phyloP scores from a whole-genome alignment of 192 early-diverging fungal genomes.

The Mortierella alpina region DNA sequence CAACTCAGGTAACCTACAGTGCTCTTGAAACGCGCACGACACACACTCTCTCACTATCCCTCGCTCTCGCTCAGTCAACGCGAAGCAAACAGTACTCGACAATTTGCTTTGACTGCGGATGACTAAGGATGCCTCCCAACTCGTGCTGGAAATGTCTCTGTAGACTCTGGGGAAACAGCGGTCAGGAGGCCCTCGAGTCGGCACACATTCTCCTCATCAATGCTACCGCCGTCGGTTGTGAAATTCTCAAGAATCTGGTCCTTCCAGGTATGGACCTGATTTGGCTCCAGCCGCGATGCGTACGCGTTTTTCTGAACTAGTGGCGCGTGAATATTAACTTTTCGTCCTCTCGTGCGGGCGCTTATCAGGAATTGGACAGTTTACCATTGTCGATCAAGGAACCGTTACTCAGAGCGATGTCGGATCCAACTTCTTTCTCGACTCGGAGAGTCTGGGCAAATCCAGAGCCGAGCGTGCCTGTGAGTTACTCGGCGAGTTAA shows the following conservation, averaged over 20 bases:
- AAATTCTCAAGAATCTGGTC: conserved; percentile 95
- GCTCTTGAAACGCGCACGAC: too few species aligned
- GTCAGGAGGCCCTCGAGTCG: conserved; percentile 87
- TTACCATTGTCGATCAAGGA: conserved; percentile 85
- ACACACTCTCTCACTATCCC: too few species aligned
- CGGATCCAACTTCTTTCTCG: conserved; percentile 95
- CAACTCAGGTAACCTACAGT: conserved; percentile 76
- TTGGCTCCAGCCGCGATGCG: not conserved
- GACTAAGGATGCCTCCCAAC: not conserved
- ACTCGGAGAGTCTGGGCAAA: conserved; percentile 68
- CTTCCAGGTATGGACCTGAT: conserved; percentile 78
- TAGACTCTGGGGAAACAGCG: conserved; percentile 95
- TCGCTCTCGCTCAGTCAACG: not conserved
- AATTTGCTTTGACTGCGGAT: conserved; percentile 26
- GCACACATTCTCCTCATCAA: conserved; percentile 88
- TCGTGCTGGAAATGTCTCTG: not conserved
- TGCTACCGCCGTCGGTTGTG: conserved; percentile 86
- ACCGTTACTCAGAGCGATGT: conserved; percentile 75
- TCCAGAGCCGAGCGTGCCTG: conserved; percentile 70
- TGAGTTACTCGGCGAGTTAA: conserved; percentile 83
- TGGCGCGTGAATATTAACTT: not conserved
- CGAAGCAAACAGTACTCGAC: not conserved
- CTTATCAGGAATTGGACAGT: conserved; percentile 83
- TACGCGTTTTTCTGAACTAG: not conserved
- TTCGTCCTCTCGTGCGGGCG: not conserved